Evolutionary conservation across 257 asterid genomes (phyloP).

Genomic region (Capsicum rhomboideum): DNA sequence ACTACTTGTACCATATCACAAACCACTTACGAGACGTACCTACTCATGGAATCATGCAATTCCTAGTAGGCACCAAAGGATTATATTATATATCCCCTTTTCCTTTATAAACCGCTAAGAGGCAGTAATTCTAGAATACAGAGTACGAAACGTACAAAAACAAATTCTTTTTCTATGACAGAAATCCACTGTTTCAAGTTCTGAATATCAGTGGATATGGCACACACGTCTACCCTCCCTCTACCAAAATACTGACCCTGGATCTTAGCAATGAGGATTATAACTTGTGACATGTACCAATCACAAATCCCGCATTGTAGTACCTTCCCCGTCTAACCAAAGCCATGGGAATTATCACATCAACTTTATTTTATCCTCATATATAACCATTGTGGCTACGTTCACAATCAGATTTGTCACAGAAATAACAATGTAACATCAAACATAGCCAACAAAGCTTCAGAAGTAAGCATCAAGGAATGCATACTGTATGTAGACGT

Average conservation of each 20-base stretch:
- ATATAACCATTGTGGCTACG: neutral
- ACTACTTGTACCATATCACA: too few species aligned
- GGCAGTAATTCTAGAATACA: neutral
- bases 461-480: neutral
- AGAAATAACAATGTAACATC: neutral
- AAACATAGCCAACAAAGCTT: neutral
- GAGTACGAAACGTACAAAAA: neutral
- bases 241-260: neutral
- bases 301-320: neutral
- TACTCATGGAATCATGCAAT: too few species aligned
- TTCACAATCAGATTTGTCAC: neutral
- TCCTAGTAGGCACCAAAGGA: too few species aligned
- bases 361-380: neutral
- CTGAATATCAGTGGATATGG: neutral
- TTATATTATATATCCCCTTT: too few species aligned
- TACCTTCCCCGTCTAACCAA: neutral
- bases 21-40: too few species aligned
- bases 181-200: neutral
- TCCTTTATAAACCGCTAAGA: too few species aligned
- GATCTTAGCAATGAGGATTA: neutral
- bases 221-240: neutral
- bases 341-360: neutral
- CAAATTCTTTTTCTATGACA: neutral
- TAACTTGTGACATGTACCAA: neutral
- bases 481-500: conserved; percentile 84